phyloP scores from a whole-genome alignment of 2,329 filamentous ascomycete genomes.

The Escovopsis weberi region DNA sequence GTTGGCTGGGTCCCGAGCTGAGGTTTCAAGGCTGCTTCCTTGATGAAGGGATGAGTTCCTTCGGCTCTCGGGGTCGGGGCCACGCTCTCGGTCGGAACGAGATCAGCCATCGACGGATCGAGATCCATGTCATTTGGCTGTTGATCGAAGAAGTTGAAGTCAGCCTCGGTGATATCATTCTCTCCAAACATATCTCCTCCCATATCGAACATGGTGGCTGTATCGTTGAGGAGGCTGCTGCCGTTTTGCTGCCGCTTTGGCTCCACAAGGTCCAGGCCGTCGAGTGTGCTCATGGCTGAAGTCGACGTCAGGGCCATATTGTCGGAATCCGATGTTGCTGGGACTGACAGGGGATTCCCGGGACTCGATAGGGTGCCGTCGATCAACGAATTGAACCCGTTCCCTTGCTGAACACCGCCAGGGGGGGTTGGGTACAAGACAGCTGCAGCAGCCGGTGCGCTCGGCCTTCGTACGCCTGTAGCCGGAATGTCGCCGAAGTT shows the following conservation, averaged over 20 bases:
- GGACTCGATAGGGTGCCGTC: slow-evolving; percentile 44
- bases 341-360: slow-evolving; percentile 24
- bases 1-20: slow-evolving; percentile 12
- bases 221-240: slow-evolving; percentile 28
- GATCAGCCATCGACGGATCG: slow-evolving; percentile 17
- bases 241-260: slow-evolving; percentile 30
- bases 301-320: slow-evolving; percentile 9
- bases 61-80: slow-evolving; percentile 6
- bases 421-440: slow-evolving; percentile 60
- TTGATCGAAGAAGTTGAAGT: slow-evolving; percentile 75
- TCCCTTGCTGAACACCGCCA: slow-evolving; percentile 42
- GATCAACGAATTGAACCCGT: slow-evolving; percentile 40
- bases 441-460: slow-evolving; percentile 29
- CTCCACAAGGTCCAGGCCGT: slow-evolving; percentile 21
- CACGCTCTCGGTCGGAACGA: slow-evolving; percentile 7
- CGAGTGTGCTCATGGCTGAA: slow-evolving; percentile 8
- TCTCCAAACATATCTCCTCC: slow-evolving; percentile 58
- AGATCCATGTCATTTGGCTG: slow-evolving; percentile 29
- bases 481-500: slow-evolving; percentile 37
- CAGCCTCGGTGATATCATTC: slow-evolving; percentile 64
- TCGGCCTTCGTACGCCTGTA: slow-evolving; percentile 33
- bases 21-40: slow-evolving; percentile 4
- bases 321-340: slow-evolving; percentile 18
- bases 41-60: slow-evolving; percentile 5
- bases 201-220: slow-evolving; percentile 52